These are phyloP conservation scores for Trichoderma pleuroti DNA, from an alignment of 2,329 filamentous ascomycete species.

Conservation along the genomic window DNA sequence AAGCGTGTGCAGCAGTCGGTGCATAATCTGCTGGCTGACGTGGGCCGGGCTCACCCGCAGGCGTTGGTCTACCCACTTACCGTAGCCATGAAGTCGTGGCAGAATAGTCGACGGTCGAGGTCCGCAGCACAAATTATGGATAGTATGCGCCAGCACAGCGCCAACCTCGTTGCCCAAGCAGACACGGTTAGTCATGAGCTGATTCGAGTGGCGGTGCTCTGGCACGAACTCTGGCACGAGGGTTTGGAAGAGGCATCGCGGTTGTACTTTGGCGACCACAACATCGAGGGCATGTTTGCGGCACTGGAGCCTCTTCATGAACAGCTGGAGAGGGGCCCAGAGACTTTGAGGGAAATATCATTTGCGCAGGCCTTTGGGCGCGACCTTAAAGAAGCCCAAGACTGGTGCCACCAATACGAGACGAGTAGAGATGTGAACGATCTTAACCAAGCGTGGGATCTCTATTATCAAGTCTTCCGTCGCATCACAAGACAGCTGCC, in stretches of 20 bases:
- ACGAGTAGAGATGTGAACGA: constrained; percentile 87
- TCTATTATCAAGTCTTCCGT: constrained; percentile 98
- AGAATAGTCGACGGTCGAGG: constrained; percentile 76
- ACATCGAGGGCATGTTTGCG: constrained; percentile 95
- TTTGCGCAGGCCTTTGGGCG: constrained; percentile 97
- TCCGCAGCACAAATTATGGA: constrained; percentile 96
- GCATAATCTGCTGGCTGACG: constrained; percentile 85
- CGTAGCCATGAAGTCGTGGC: constrained; percentile 91
- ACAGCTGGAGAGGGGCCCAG: constrained; percentile 82
- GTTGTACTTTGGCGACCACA: constrained; percentile 94
- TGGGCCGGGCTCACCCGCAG: constrained; percentile 91
- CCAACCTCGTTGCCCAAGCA: constrained; percentile 88
- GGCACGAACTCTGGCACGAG: constrained; percentile 99
- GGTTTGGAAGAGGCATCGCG: constrained; percentile 94
- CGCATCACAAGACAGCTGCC: constrained; percentile 91
- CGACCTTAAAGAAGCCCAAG: constrained; percentile 88
- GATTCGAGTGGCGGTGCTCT: constrained; percentile 92
- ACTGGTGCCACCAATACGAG: constrained; percentile 93
- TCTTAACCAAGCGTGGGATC: constrained; percentile 96
- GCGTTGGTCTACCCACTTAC: constrained; percentile 95
- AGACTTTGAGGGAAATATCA: constrained; percentile 92
- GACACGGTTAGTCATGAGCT: constrained; percentile 94
- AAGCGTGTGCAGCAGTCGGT: constrained; percentile 82
- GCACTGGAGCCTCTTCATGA: constrained; percentile 88
- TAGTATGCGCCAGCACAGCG: constrained; percentile 92